Evolutionary conservation across 1,139 yeast genomes (phyloP), one percentile per base, ranked within the genome.

Genomic region (Kazachstania sp.): DNA sequence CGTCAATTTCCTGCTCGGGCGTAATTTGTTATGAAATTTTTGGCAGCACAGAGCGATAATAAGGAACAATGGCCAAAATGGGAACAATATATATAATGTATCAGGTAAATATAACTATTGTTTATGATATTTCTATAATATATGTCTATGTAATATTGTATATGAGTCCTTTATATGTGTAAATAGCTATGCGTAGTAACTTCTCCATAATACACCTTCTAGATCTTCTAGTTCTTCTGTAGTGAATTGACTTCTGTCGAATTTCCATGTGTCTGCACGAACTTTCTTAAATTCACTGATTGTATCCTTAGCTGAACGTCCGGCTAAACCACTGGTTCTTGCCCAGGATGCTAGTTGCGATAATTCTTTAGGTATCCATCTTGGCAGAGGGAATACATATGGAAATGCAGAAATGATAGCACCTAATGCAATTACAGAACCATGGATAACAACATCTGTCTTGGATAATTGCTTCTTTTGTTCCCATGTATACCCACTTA

Each of bases 231-330:
- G 72, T 65, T 92, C 95, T 13, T 83, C 86, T 45, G 76, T 79
- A 6, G 81, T 78, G 64, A 94, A 94, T 7, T 79, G 80, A 57
- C 74, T 74, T 51, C 86, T 77, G 64, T 94, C 98, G 53, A 87
- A 77, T 57, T 86, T 95, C 99, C 99, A 94, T 0, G 97, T 87
- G 61, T 94, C 98, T 49, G 90, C 95, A 56, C 98, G 78, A 5
- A 87, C 83, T 69, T 88, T 90, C 64, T 90, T 92, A 68, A 92
- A 94, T 53, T 81, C 83, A 50, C 95, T 83, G 45, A 94, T 73
- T 1, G 80, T 76, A 31, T 82, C 81, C 66, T 92, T 92, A 7
- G 95, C 95, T 1, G 96, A 78, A 52, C 83, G 79, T 1, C 96
- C 96, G 35, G 86, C 80, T 49, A 82, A 68, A 3, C 97, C 97